These are phyloP conservation scores for Calonectria honghensis DNA, from an alignment of 2,329 filamentous ascomycete species.

Conservation along the genomic window DNA sequence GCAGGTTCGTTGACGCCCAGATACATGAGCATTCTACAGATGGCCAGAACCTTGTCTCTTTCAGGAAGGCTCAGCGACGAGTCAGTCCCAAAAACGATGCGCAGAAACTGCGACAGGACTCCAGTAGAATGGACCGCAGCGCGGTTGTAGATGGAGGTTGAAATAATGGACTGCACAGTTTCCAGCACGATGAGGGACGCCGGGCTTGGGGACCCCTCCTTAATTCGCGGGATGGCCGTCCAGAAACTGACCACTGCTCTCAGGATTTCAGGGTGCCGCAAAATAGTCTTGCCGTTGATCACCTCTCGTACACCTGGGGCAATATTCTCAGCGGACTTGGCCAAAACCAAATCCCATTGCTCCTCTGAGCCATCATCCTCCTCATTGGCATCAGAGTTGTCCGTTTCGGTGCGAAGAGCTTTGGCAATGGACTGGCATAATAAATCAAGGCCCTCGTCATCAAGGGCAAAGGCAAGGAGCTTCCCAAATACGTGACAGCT, in stretches of 20 bases:
- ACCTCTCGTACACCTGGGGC: slow-evolving; percentile 67
- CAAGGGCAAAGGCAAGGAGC: slow-evolving; percentile 86
- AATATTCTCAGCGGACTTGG: slow-evolving; percentile 61
- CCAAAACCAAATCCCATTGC: slow-evolving; percentile 62
- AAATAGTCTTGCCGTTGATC: slow-evolving; percentile 69
- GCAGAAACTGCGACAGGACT: slow-evolving; percentile 80
- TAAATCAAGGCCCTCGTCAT: slow-evolving; percentile 83
- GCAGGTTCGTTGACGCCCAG: slow-evolving; percentile 87
- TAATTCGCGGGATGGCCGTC: slow-evolving; percentile 74
- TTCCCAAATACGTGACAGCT: slow-evolving; percentile 87
- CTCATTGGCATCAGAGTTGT: slow-evolving; percentile 49
- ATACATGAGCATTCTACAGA: slow-evolving; percentile 82
- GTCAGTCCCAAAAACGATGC: slow-evolving; percentile 74
- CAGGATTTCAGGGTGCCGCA: slow-evolving; percentile 79
- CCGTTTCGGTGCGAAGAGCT: slow-evolving; percentile 58
- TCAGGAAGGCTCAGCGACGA: slow-evolving; percentile 73
- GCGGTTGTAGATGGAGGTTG: slow-evolving; percentile 80
- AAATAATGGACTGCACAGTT: slow-evolving; percentile 75
- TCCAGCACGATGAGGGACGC: slow-evolving; percentile 80
- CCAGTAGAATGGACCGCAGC: slow-evolving; percentile 83
- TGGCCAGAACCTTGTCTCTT: slow-evolving; percentile 74
- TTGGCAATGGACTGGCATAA: slow-evolving; percentile 76
- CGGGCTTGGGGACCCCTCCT: slow-evolving; percentile 66
- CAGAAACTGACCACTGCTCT: slow-evolving; percentile 78
- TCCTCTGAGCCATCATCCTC: slow-evolving; percentile 61